Conservation (phyloP, 2,329 filamentous ascomycete species). For the Neopestalotiopsis rosae region DNA sequence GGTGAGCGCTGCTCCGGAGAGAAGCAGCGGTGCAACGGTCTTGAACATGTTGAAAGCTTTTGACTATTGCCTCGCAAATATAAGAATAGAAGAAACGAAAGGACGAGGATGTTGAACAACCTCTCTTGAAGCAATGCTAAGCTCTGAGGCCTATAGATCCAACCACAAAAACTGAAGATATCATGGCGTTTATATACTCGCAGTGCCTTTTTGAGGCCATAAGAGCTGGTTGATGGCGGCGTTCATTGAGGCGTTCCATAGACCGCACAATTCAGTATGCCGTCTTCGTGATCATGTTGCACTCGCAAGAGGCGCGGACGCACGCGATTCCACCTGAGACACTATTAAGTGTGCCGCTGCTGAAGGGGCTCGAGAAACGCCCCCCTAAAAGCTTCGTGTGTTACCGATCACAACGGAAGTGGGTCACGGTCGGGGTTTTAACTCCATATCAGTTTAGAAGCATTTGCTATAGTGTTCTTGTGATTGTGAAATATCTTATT, state of each 20-base stretch:
- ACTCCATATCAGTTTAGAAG: background rate
- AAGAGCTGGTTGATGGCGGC: background rate
- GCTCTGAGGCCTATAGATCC: background rate
- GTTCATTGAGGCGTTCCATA: background rate
- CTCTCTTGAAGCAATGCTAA: background rate
- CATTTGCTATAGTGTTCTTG: background rate
- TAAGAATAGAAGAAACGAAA: background rate
- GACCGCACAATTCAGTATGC: background rate
- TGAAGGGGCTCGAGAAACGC: background rate
- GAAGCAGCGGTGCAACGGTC: background rate
- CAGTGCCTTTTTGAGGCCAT: background rate
- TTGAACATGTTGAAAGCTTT: background rate
- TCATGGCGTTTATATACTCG: background rate
- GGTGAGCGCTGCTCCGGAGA: conserved; percentile 1
- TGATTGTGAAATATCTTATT: background rate
- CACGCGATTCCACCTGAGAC: background rate
- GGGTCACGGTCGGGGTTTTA: background rate
- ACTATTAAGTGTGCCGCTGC: background rate
- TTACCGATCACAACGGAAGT: background rate
- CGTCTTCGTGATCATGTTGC: background rate
- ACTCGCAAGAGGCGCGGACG: background rate
- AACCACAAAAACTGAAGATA: background rate
- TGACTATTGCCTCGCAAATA: background rate
- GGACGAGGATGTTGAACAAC: conserved; percentile 1
- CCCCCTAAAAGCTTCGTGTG: background rate